Conservation (phyloP, 1,139 yeast species). For the Suhomyces ambrosiae region DNA sequence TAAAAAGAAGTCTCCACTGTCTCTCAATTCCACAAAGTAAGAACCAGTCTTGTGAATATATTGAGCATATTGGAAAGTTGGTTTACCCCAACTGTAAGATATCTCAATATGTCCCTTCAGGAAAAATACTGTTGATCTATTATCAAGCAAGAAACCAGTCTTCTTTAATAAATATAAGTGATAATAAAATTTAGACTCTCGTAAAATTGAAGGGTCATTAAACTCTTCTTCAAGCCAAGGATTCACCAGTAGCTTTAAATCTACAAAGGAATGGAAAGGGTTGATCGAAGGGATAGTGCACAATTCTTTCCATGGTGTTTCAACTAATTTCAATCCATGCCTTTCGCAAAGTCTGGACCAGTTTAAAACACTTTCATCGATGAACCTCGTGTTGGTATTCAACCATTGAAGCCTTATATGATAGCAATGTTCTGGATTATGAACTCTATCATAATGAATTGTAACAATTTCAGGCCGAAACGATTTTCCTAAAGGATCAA, state of each 20-base stretch:
- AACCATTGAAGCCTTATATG: slow-evolving; percentile 93
- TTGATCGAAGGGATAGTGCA: slow-evolving; percentile 73
- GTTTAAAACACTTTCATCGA: slow-evolving; percentile 81
- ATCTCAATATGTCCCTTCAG: slow-evolving; percentile 56
- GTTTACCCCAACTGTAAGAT: slow-evolving; percentile 89
- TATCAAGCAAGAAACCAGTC: slow-evolving; percentile 79
- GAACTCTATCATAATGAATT: slow-evolving; percentile 89
- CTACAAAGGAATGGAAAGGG: slow-evolving; percentile 88
- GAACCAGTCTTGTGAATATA: slow-evolving; percentile 89
- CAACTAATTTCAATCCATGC: slow-evolving; percentile 86
- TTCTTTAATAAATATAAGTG: slow-evolving; percentile 63
- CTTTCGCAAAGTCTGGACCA: slow-evolving; percentile 85
- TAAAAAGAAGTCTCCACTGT: slow-evolving; percentile 75
- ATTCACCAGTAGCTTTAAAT: slow-evolving; percentile 60
- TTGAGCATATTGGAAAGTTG: slow-evolving; percentile 80
- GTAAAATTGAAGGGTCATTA: slow-evolving; percentile 46
- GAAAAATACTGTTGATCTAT: slow-evolving; percentile 69
- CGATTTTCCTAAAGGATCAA: slow-evolving; percentile 73
- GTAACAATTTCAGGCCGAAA: slow-evolving; percentile 76
- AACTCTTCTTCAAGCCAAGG: slow-evolving; percentile 70
- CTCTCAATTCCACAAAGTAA: slow-evolving; percentile 84
- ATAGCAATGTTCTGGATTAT: slow-evolving; percentile 93
- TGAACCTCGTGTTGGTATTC: slow-evolving; percentile 81
- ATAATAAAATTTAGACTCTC: slow-evolving; percentile 58
- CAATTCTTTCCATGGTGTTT: slow-evolving; percentile 88